Evolutionary conservation across 106 monocot genomes (phyloP).

Genomic region (Agapanthus africanus): DNA sequence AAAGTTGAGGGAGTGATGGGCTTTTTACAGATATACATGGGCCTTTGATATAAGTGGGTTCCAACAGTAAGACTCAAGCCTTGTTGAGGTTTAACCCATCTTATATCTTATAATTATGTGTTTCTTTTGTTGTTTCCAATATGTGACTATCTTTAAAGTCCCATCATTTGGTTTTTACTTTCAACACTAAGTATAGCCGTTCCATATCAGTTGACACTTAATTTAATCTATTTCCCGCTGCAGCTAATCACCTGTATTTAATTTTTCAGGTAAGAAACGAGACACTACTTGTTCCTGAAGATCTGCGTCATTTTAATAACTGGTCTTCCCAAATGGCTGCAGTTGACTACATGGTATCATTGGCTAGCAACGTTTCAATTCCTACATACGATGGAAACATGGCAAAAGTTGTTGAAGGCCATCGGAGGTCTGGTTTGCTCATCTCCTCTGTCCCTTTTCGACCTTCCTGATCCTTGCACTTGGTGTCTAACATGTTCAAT

Average conservation of each 20-base stretch:
- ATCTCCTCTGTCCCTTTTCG: not conserved
- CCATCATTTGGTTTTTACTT: no score
- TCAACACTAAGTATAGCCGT: no score
- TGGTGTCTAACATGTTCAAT: not conserved
- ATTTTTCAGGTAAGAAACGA: slow-evolving; percentile 57
- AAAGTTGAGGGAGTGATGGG: no score
- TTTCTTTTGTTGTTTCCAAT: no score
- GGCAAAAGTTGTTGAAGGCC: slow-evolving; percentile 83
- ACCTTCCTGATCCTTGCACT: not conserved
- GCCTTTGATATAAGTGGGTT: no score
- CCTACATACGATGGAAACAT: slow-evolving; percentile 84
- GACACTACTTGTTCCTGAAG: slow-evolving; percentile 48
- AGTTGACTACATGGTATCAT: slow-evolving; percentile 72
- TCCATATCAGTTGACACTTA: not conserved
- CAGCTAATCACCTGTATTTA: not conserved
- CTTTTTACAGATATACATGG: no score
- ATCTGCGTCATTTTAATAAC: slow-evolving; percentile 53
- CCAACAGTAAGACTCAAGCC: no score
- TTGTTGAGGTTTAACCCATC: no score
- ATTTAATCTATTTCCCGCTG: not conserved
- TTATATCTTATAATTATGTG: no score
- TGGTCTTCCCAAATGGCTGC: slow-evolving; percentile 86
- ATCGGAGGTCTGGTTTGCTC: slow-evolving; percentile 39
- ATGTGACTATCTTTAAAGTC: no score
- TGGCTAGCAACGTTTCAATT: slow-evolving; percentile 58